phyloP scores from a whole-genome alignment of 768 basidiomycete genomes.

The Mrakia hoshinonis region DNA sequence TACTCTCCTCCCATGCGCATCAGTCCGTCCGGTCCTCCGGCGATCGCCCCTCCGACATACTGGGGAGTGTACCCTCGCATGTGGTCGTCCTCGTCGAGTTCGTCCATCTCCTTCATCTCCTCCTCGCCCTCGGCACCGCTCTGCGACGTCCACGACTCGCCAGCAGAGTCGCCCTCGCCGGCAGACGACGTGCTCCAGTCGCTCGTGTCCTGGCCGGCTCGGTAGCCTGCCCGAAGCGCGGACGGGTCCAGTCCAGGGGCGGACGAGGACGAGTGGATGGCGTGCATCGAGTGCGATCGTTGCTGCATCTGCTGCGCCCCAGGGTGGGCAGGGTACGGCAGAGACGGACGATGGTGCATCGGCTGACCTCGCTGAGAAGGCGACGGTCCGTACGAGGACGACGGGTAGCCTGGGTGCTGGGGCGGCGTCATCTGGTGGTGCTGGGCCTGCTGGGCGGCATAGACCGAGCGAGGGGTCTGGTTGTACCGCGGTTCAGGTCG shows the following conservation, averaged over 20 bases:
- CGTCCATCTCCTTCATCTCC: slow-evolving; percentile 1
- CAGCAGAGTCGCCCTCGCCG: background rate
- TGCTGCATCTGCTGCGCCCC: background rate
- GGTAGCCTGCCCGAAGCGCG: slow-evolving; percentile 8
- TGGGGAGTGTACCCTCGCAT: slow-evolving; percentile 4
- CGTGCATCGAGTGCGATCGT: background rate
- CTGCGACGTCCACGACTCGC: background rate
- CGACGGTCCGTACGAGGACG: background rate
- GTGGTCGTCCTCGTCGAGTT: background rate
- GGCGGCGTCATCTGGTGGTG: background rate
- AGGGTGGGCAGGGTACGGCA: slow-evolving; percentile 9
- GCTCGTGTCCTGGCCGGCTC: background rate
- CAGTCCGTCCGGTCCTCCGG: background rate
- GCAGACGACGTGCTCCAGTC: slow-evolving; percentile 16
- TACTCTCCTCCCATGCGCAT: background rate
- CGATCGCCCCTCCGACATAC: slow-evolving; percentile 11
- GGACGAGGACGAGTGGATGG: background rate
- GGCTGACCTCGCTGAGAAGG: background rate
- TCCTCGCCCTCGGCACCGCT: slow-evolving; percentile 2
- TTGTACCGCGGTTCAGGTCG: background rate
- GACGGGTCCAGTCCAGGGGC: background rate
- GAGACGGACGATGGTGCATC: slow-evolving; percentile 8
- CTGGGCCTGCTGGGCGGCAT: background rate
- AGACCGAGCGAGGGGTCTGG: background rate
- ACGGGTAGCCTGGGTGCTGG: slow-evolving; percentile 8